Conservation (phyloP, 2,329 filamentous ascomycete genomes). For the Pyrenophora teres region DNA sequence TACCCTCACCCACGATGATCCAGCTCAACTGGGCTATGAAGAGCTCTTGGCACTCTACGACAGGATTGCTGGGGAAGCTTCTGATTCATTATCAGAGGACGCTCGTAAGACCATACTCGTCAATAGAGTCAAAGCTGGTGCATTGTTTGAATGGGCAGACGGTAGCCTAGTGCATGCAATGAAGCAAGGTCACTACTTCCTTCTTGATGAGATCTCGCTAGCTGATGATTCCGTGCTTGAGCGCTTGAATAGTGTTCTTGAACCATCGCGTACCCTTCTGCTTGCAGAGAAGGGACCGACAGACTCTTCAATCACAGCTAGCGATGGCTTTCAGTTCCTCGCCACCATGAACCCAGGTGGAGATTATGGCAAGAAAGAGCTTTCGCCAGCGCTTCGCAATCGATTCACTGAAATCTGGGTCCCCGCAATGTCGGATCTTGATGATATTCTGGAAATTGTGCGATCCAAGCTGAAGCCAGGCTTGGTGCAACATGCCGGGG, state of each 20-base stretch:
- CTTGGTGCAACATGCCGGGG: slow-evolving; percentile 62
- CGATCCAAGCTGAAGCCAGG: slow-evolving; percentile 68
- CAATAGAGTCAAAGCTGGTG: slow-evolving; percentile 69
- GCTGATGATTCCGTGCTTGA: slow-evolving; percentile 97
- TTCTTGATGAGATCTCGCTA: slow-evolving; percentile 96
- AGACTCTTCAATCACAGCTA: slow-evolving; percentile 77
- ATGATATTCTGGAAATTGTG: slow-evolving; percentile 88
- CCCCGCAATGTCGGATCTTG: slow-evolving; percentile 78
- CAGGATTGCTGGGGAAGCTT: slow-evolving; percentile 52
- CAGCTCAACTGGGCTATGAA: slow-evolving; percentile 29
- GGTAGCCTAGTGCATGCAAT: slow-evolving; percentile 93
- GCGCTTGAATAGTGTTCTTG: slow-evolving; percentile 92
- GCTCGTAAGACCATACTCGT: slow-evolving; percentile 48
- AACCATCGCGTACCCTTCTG: slow-evolving; percentile 81
- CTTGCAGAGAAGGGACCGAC: slow-evolving; percentile 91
- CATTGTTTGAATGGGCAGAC: slow-evolving; percentile 95
- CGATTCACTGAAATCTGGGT: slow-evolving; percentile 99
- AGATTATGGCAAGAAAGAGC: slow-evolving; percentile 96
- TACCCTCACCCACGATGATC: slow-evolving; percentile 12
- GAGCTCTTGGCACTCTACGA: slow-evolving; percentile 66
- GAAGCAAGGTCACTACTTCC: slow-evolving; percentile 85
- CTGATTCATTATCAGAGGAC: slow-evolving; percentile 53
- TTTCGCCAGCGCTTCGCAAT: slow-evolving; percentile 92
- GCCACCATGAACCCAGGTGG: slow-evolving; percentile 99
- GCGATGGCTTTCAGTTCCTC: slow-evolving; percentile 87